phyloP scores from a whole-genome alignment of 345 rosid genomes.

The Laguncularia racemosa region DNA sequence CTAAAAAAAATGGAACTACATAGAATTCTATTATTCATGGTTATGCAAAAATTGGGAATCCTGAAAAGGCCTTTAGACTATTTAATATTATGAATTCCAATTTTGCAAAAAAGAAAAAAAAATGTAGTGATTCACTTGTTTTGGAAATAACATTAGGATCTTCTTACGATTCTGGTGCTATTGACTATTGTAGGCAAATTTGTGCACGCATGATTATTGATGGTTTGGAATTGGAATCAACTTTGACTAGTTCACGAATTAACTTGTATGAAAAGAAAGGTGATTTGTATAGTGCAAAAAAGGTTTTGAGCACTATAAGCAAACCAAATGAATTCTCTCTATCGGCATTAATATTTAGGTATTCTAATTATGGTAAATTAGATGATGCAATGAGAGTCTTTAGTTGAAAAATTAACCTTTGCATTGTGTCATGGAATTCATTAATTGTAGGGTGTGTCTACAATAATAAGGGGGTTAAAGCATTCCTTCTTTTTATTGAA shows the following conservation, averaged over 20 bases:
- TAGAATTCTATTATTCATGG: slow-evolving; percentile 64
- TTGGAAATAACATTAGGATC: slow-evolving; percentile 58
- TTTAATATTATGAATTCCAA: slow-evolving; percentile 38
- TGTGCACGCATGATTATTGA: slow-evolving; percentile 47
- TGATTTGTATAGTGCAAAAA: slow-evolving; percentile 47
- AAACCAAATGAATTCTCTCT: slow-evolving; percentile 64
- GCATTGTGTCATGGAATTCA: slow-evolving; percentile 66
- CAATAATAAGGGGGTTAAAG: slow-evolving; percentile 45
- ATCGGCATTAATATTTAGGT: slow-evolving; percentile 73
- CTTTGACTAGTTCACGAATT: slow-evolving; percentile 51
- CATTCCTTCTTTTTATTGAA: slow-evolving; percentile 42
- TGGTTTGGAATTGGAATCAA: slow-evolving; percentile 40
- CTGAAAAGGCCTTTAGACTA: slow-evolving; percentile 47
- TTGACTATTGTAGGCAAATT: slow-evolving; percentile 57
- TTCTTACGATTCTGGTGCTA: slow-evolving; percentile 49
- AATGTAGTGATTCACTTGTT: slow-evolving; percentile 34
- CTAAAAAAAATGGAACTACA: slow-evolving; percentile 42
- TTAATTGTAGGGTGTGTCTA: slow-evolving; percentile 65
- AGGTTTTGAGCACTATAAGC: slow-evolving; percentile 31
- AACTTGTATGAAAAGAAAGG: slow-evolving; percentile 69
- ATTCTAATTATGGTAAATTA: slow-evolving; percentile 50
- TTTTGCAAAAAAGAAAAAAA: slow-evolving; percentile 20
- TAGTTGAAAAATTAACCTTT: slow-evolving; percentile 24
- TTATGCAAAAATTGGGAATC: slow-evolving; percentile 30
- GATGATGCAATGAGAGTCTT: slow-evolving; percentile 49